Base-by-base conservation (phyloP, 495 filamentous ascomycete genomes). In the Trichoderma parareesei region DNA sequence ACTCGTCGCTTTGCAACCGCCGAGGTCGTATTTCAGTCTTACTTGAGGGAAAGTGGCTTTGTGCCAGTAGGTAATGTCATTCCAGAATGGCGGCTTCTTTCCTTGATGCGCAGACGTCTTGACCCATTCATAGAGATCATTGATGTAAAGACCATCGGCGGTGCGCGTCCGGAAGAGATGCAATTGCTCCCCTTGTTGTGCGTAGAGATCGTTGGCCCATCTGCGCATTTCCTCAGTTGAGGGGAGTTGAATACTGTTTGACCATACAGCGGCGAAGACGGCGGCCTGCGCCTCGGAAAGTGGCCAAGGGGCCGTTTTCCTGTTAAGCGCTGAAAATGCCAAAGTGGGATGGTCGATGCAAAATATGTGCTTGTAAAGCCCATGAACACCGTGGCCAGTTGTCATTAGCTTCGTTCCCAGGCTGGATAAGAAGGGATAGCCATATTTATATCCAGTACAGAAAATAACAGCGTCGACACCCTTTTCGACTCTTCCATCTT, bases 231-330 rank as follows among this genome's bases (percentile, higher is more conserved):
- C 84, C 7, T 72, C 70, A 13, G 67, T 69, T 0, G 81, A 67
- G 0, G 93, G 93, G 9, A 96, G 77, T 0, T 68, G 68, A 3
- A 96, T 78, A 0, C 85, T 75, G 38, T 84, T 84, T 0, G 89
- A 84, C 84, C 87, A 96, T 2, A 91, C 82, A 5, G 90, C 82
- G 13, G 91, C 85, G 63, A 97, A 81, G 3, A 90, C 81, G 9
- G 90, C 86, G 3, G 84, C 87, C 71, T 96, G 92, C 20, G 81
- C 84, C 71, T 97, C 90, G 2, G 85, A 77, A 6, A 92, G 69
- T 4, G 89, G 87, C 69, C 96, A 96, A 3, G 93, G 93, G 33
- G 94, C 87, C 10, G 95, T 84, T 67, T 89, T 88, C 66, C 90
- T 87, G 3, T 87, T 84, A 27, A 97, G 76, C 0, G 82, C 88